A percentile compares a stretch with the other conserved stretches of the same genome.
Conservation (phyloP, 331 rosid genomes). For the Pyrus hybrid region DNA sequence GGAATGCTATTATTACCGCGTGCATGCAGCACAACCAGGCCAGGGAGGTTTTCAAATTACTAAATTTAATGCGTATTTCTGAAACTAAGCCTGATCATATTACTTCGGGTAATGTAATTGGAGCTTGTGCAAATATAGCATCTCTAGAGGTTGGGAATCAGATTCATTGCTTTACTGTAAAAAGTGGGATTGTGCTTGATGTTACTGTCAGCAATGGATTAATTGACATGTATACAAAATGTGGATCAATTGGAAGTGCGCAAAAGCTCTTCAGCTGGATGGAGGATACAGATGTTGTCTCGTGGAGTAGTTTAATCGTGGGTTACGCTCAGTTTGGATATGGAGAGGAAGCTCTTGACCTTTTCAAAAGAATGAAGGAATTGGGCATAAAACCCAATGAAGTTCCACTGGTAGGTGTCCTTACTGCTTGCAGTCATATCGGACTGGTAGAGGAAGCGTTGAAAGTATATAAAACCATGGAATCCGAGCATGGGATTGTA, state of each 20-base stretch:
- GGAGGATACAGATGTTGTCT: conserved; percentile 44
- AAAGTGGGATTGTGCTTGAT: conserved; percentile 51
- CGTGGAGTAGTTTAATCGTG: conserved; percentile 80
- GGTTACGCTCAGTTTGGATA: conserved; percentile 67
- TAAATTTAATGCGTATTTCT: conserved; percentile 46
- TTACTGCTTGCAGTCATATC: conserved; percentile 72
- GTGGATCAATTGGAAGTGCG: conserved; percentile 58
- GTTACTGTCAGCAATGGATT: conserved; percentile 53
- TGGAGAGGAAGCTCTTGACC: conserved; percentile 57
- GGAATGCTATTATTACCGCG: conserved; percentile 67
- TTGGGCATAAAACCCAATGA: conserved; percentile 50
- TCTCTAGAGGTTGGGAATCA: conserved; percentile 63
- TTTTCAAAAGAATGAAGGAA: conserved; percentile 44
- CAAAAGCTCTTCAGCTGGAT: conserved; percentile 42
- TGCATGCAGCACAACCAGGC: conserved; percentile 53
- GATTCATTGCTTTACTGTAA: conserved; percentile 47
- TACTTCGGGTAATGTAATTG: conserved; percentile 48
- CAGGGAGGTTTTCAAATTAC: conserved; percentile 43
- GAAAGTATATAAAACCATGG: conserved; percentile 46
- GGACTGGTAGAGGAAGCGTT: conserved; percentile 68
- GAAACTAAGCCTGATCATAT: conserved; percentile 43
- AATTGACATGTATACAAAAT: conserved; percentile 77
- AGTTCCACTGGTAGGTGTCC: conserved; percentile 57
- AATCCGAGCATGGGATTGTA: conserved; percentile 42
- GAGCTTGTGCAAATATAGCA: conserved; percentile 55